Conservation (phyloP, 1,284 basidiomycete genomes). For the Trichosporon faecale region DNA sequence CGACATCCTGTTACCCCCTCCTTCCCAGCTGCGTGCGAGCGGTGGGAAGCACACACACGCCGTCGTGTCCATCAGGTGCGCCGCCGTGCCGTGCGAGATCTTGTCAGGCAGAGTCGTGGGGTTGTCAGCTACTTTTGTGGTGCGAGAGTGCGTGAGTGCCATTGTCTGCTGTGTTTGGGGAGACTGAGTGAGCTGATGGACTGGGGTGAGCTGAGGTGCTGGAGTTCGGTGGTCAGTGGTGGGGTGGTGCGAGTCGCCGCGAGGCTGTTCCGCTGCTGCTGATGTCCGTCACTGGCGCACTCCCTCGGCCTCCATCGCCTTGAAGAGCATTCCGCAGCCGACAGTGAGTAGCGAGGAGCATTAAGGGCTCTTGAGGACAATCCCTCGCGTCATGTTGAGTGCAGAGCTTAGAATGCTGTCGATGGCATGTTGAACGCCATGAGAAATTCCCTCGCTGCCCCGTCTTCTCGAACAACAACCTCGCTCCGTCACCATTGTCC, state of each 20-base stretch:
- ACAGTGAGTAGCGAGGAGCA: no score
- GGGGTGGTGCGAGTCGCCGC: neutral
- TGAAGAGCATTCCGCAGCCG: no score
- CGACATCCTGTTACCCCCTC: neutral
- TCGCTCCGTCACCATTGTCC: neutral
- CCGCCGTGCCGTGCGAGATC: neutral
- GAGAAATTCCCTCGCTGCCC: neutral
- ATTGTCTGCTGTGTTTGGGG: neutral
- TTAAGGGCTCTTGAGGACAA: neutral
- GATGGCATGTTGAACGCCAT: no score
- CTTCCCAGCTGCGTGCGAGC: no score
- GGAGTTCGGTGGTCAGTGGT: no score
- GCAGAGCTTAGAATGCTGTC: no score
- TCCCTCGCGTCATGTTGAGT: neutral
- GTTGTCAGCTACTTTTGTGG: neutral
- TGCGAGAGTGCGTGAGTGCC: neutral
- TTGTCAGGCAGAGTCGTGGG: neutral
- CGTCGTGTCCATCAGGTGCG: neutral
- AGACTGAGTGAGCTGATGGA: neutral
- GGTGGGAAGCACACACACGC: neutral
- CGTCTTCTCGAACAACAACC: neutral
- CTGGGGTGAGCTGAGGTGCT: neutral
- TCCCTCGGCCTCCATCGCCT: no score
- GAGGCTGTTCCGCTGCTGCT: no score
- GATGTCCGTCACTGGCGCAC: no score